Evolutionary conservation across 192 early-diverging fungal genomes (phyloP), one percentile per base, ranked within the genome.

Genomic region (Chytriomyces sp.): DNA sequence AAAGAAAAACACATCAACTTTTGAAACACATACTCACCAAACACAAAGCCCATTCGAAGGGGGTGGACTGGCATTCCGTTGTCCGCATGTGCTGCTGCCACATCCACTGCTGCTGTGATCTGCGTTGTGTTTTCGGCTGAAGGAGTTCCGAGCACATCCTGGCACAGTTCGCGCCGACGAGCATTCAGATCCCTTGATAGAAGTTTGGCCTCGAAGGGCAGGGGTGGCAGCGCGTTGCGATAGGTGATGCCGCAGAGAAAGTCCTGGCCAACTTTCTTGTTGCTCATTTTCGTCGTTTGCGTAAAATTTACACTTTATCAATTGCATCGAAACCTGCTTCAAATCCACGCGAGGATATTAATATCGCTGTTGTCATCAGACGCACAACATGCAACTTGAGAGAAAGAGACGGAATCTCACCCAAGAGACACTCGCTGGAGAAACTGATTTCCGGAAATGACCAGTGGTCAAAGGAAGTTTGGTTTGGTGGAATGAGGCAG

Each of bases 171-270:
- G 9, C 20, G 24, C 43, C 73, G 73, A 20, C 73, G 67, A 5
- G 20, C 28, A 10, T 8, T 7, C 44, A 20, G n/a, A 44, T 61
- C 50, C 10, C 6, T 24, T 6, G 67, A 11, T 2, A 80, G 45
- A 6, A 80, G 79, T 50, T 80, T 80, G 23, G 74, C 67, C 68
- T 76, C 74, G 45, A 80, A 77, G 20, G 79, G 79, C 18, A 63
- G 73, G 5, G 49, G 74, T n/a, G 79, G 79, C 43, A 80, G 74
- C 24, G 50, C 45, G 74, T 80, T 80, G 49, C 10, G 16, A 60
- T 63, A 76, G 49, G 28, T 46, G 47, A 70, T 65, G 13, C 45
- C 16, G 67, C 73, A 77, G 9, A 59, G 66, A 28, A 80, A 80
- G 79, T 80, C 78, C 24, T 79, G 70, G 46, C 78, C 78, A 35